These are phyloP conservation scores for Sanguinoderma infundibulare DNA, from an alignment of 1,284 basidiomycete species.

Conservation along the genomic window DNA sequence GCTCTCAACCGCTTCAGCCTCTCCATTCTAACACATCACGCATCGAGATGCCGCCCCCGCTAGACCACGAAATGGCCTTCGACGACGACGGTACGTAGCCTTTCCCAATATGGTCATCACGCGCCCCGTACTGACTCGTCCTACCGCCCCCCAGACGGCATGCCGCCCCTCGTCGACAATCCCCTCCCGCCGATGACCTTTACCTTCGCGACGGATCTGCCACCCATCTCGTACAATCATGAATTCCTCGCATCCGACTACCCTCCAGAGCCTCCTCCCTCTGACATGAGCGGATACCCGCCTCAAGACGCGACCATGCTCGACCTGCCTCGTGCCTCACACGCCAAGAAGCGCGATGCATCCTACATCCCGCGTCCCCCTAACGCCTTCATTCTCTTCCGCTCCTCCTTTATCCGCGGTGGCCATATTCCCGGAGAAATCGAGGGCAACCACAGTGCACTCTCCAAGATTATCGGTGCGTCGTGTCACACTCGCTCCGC, in stretches of 20 bases:
- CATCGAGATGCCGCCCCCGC: conserved; percentile 28
- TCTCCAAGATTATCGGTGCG: conserved; percentile 52
- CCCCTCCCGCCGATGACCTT: conserved; percentile 51
- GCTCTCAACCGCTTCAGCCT: conserved; percentile 18
- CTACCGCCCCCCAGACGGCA: conserved; percentile 16
- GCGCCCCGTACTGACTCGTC: conserved; percentile 27
- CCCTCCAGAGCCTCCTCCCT: conserved; percentile 32
- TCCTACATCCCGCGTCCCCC: conserved; percentile 88
- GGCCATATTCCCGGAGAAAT: conserved; percentile 78
- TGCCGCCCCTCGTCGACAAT: conserved; percentile 43
- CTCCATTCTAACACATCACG: conserved; percentile 11
- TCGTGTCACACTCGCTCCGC: conserved; percentile 1
- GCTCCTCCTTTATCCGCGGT: conserved; percentile 84
- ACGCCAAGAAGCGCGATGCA: conserved; percentile 52
- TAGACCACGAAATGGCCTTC: conserved; percentile 28
- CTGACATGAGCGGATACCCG: conserved; percentile 27
- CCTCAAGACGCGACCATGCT: conserved; percentile 27
- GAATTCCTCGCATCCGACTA: conserved; percentile 11
- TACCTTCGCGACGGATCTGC: conserved; percentile 52
- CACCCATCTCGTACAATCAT: conserved; percentile 42
- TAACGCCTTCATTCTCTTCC: conserved; percentile 95
- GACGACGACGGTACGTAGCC: conserved; percentile 40
- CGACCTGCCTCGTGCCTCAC: conserved; percentile 35
- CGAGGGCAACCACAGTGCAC: conserved; percentile 79
- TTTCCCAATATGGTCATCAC: conserved; percentile 27